Conservation (phyloP, 1,139 yeast species). For the Geotrichum reessii region DNA sequence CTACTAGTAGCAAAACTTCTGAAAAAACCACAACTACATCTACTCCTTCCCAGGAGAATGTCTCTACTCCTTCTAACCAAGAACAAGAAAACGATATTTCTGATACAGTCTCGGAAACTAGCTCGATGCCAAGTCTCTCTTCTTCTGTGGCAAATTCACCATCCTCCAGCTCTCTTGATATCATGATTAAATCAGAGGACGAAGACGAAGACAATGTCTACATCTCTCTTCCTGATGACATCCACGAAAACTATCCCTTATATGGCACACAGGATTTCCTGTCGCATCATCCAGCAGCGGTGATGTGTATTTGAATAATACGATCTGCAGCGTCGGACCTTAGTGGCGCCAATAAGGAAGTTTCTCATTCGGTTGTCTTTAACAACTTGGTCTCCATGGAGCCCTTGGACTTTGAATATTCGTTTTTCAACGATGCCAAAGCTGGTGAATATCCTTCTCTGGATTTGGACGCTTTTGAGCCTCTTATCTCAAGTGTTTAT, state of each 20-base stretch:
- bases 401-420: constrained; percentile 17
- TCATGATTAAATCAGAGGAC: constrained; percentile 16
- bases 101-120: constrained; percentile 15
- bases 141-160: constrained; percentile 30
- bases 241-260: constrained; percentile 16
- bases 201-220: constrained; percentile 11
- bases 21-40: not conserved
- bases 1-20: not conserved
- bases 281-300: constrained; percentile 45
- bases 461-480: constrained; percentile 22
- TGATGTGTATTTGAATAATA: constrained; percentile 31
- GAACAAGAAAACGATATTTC: constrained; percentile 3
- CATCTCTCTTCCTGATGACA: constrained; percentile 12
- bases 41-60: constrained; percentile 12
- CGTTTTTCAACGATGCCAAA: constrained; percentile 20
- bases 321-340: constrained; percentile 44
- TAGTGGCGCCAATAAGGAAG: constrained; percentile 27
- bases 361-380: constrained; percentile 18
- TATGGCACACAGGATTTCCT: constrained; percentile 23
- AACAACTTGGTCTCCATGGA: constrained; percentile 22
- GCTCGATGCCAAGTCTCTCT: constrained; percentile 28
- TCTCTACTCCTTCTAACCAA: not conserved
- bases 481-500: constrained; percentile 25
- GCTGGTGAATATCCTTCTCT: constrained; percentile 11
- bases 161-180: constrained; percentile 14